Percentiles rank a stretch among this genome's conserved stretches.
Conservation (phyloP, 2,329 filamentous ascomycete genomes). For the Mycosphaerella arachidis region DNA sequence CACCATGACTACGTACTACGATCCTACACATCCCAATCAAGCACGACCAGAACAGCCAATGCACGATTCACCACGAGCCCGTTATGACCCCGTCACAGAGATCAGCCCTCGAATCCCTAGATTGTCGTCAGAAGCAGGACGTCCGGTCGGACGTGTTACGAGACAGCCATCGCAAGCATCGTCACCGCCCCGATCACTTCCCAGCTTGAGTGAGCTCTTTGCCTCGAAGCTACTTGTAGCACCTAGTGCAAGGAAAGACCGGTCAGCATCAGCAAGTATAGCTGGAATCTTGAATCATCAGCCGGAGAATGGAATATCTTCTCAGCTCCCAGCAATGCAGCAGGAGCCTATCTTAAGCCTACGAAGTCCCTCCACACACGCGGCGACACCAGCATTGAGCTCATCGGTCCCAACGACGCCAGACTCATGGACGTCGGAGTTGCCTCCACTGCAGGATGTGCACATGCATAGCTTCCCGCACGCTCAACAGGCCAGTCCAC, state of each 20-base stretch:
- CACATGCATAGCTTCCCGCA: not conserved
- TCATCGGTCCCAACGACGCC: not conserved
- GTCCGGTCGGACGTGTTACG: not conserved
- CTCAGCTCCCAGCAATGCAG: not conserved
- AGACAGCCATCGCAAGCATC: not conserved
- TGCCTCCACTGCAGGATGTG: not conserved
- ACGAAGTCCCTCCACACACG: not conserved
- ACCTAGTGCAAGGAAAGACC: not conserved
- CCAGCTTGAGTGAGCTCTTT: not conserved
- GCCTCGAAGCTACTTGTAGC: constrained; percentile 1
- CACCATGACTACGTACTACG: not conserved
- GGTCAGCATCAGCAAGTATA: not conserved
- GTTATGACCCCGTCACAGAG: not conserved
- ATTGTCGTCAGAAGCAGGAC: not conserved
- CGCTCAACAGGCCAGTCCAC: not conserved
- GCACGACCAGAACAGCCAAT: not conserved
- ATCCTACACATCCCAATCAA: not conserved
- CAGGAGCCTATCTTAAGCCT: not conserved
- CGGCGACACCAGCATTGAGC: not conserved
- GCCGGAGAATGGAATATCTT: not conserved
- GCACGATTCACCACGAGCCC: not conserved
- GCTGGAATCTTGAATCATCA: not conserved
- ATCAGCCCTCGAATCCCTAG: not conserved
- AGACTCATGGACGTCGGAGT: not conserved
- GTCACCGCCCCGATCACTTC: not conserved